Evolutionary conservation across 2,329 filamentous ascomycete species (phyloP).

Genomic region (Teratosphaeria epicoccoides): DNA sequence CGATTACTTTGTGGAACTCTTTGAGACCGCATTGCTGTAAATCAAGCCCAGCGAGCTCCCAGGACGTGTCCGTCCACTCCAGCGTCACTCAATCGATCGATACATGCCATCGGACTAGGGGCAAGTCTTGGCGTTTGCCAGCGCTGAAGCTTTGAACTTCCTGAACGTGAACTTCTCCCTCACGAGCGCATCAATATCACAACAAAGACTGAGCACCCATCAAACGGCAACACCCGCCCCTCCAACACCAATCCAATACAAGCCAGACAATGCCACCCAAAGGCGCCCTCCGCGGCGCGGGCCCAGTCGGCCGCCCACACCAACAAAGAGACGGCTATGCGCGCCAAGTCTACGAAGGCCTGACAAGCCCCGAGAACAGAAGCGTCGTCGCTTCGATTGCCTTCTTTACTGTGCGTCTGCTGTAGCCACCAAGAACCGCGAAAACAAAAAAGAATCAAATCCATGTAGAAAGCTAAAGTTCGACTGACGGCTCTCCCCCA

Average conservation of each 20-base stretch:
- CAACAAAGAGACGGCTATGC: conserved; percentile 27
- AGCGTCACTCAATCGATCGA: too few relatives aligned
- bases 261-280: conserved; percentile 19
- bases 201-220: not conserved
- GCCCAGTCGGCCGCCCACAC: conserved; percentile 19
- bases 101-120: not conserved
- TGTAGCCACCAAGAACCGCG: too few relatives aligned
- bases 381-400: conserved; percentile 38
- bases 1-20: not conserved
- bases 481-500: conserved; percentile 15
- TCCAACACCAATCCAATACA: not conserved
- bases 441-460: too few relatives aligned
- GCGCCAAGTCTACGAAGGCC: conserved; percentile 28
- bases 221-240: not conserved
- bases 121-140: not conserved
- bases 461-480: not conserved
- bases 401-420: conserved; percentile 39
- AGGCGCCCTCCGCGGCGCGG: conserved; percentile 12
- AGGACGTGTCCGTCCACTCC: not conserved
- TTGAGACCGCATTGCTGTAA: not conserved
- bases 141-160: not conserved
- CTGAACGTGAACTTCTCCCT: not conserved
- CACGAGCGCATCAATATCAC: not conserved
- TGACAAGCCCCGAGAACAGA: conserved; percentile 40
- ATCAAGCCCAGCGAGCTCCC: not conserved